Conservation (phyloP, 1,139 yeast genomes). For the Blastobotrys buckinghamii region DNA sequence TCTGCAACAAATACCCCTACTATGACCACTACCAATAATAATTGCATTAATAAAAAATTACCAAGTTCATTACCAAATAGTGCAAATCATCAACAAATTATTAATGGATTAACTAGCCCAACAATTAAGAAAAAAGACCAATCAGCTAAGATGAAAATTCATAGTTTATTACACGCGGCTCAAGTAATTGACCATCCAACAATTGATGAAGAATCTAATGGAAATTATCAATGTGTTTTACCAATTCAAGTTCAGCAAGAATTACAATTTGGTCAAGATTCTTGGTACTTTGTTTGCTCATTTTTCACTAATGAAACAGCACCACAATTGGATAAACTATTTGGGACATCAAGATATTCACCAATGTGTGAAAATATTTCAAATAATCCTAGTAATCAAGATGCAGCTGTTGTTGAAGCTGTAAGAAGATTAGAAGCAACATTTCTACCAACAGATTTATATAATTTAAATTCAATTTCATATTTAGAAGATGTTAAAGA, state of each 20-base stretch:
- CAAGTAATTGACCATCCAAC: constrained; percentile 19
- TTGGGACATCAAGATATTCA: constrained; percentile 22
- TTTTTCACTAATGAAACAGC: constrained; percentile 23
- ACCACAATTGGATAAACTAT: constrained; percentile 23
- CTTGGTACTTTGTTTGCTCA: constrained; percentile 25
- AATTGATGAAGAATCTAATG: neutral
- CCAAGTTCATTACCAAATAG: neutral
- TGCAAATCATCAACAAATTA: neutral
- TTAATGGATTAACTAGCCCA: neutral
- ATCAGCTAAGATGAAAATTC: constrained; percentile 23
- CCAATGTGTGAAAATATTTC: constrained; percentile 1
- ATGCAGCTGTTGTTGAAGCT: constrained; percentile 31
- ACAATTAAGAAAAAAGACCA: constrained; percentile 9
- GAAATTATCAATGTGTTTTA: neutral
- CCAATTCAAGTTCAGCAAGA: constrained; percentile 5
- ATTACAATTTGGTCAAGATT: constrained; percentile 8
- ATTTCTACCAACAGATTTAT: constrained; percentile 8
- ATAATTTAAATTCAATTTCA: constrained; percentile 22
- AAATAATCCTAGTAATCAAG: constrained; percentile 18
- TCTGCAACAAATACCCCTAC: neutral
- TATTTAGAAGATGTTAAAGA: constrained; percentile 27
- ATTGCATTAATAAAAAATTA: neutral
- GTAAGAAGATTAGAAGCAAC: constrained; percentile 27
- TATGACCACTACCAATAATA: neutral
- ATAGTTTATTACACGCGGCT: constrained; percentile 28